These are phyloP conservation scores for Agapanthus africanus DNA, from an alignment of 106 monocot genomes.

Conservation along the genomic window DNA sequence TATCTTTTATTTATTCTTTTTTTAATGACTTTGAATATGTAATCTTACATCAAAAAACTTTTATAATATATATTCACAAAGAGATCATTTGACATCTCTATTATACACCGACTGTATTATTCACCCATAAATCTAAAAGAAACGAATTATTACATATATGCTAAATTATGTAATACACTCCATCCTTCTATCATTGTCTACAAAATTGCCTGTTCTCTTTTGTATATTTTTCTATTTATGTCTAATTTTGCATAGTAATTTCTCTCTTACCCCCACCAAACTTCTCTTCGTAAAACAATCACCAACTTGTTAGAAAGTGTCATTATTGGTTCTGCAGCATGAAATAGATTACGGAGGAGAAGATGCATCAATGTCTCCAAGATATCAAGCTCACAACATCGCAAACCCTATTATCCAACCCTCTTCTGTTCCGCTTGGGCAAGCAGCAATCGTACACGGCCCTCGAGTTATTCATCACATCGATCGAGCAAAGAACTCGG, in stretches of 20 bases:
- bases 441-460: slow-evolving; percentile 13
- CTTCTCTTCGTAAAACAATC: background rate
- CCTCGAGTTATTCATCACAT: slow-evolving; percentile 20
- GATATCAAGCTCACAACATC: slow-evolving; percentile 16
- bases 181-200: background rate
- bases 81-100: too few relatives aligned
- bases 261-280: too few relatives aligned
- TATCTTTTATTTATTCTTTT: too few relatives aligned
- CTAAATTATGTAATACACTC: background rate
- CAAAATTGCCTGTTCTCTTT: background rate
- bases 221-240: background rate
- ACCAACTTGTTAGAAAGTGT: background rate
- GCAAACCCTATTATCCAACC: slow-evolving; percentile 19
- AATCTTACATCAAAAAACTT: too few relatives aligned
- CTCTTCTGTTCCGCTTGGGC: slow-evolving; percentile 7
- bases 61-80: too few relatives aligned
- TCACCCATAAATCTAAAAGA: too few relatives aligned
- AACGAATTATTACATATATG: too few relatives aligned
- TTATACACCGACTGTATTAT: too few relatives aligned
- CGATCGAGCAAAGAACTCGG: slow-evolving; percentile 41
- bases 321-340: slow-evolving; percentile 23
- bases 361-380: slow-evolving; percentile 33
- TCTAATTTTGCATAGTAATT: background rate
- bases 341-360: slow-evolving; percentile 54
- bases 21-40: too few relatives aligned